phyloP scores from a whole-genome alignment of 1,284 basidiomycete species.

The Leccinum griseonigrum region DNA sequence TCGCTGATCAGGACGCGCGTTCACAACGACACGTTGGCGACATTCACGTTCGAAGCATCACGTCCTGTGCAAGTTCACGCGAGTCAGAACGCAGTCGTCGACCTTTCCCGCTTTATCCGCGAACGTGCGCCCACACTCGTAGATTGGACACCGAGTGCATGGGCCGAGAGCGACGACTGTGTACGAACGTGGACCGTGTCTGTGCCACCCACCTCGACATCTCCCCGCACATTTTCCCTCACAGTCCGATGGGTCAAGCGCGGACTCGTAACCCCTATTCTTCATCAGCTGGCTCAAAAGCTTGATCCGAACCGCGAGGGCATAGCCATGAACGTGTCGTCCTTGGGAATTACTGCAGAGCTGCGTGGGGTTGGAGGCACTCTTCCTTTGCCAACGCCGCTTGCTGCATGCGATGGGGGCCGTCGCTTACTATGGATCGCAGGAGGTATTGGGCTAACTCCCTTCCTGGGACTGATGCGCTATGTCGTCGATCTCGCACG shows the following conservation, averaged over 20 bases:
- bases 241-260: slow-evolving; percentile 42
- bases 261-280: slow-evolving; percentile 27
- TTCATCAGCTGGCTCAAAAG: slow-evolving; percentile 17
- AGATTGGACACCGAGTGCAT: slow-evolving; percentile 40
- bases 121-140: slow-evolving; percentile 48
- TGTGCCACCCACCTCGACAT: slow-evolving; percentile 34
- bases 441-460: slow-evolving; percentile 24
- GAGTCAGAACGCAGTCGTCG: slow-evolving; percentile 54
- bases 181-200: slow-evolving; percentile 68
- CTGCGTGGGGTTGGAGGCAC: slow-evolving; percentile 26
- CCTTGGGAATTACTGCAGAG: slow-evolving; percentile 35
- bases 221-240: slow-evolving; percentile 13
- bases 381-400: slow-evolving; percentile 32
- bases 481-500: slow-evolving; percentile 17
- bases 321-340: slow-evolving; percentile 11
- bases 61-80: slow-evolving; percentile 39
- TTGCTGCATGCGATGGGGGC: slow-evolving; percentile 24
- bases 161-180: slow-evolving; percentile 56
- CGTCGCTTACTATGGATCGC: slow-evolving; percentile 25
- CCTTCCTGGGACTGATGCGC: slow-evolving; percentile 16
- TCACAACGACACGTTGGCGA: slow-evolving; percentile 48
- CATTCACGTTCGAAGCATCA: slow-evolving; percentile 48
- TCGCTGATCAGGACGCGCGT: slow-evolving; percentile 38
- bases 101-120: slow-evolving; percentile 51
- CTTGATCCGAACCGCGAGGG: slow-evolving; percentile 8